Base-by-base conservation (phyloP, 805 yeast species). In the Kluyveromyces wickerhamii region DNA sequence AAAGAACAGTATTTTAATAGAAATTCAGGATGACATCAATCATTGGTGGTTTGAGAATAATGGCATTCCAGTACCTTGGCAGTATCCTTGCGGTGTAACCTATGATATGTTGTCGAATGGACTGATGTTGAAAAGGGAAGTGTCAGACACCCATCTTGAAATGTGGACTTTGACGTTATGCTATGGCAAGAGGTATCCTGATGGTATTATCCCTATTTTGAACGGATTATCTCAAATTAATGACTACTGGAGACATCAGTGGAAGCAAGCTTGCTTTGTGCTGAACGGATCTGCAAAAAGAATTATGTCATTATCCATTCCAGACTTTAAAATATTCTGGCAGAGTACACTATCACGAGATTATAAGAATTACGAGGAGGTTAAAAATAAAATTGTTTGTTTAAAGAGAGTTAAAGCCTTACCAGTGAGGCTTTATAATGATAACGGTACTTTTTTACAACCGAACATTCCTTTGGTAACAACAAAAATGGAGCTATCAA, bases 211-310 rank as follows among this genome's bases (percentile, higher is more conserved):
- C 10, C 65, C 73, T n/a, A 29, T 36, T 41, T 47, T 16, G 50
- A 65, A 9, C 74, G 38, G 66, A 58, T 29, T 27, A 4, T 37
- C 41, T 2, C 55, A 53, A 31, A 38, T 54, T 3, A 40, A 42
- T 29, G 71, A 67, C 33, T 67, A 72, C 32, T 78, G 92, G 79
- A 61, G 77, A 40, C 87, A 89, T 51, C 86, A 77, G 39, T 60
- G 86, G 52, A 89, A 92, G 49, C 96, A 89, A 50, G 71, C 86
- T 4, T 76, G 86, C 48, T 85, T 69, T 48, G 73, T 86, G 0
- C 54, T 82, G 23, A 75, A 79, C 43, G 95, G 95, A 0, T 71
- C 74, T n/a, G 69, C 95, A 5, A 85, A 81, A 41, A 69, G 76
- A 2, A 72, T 89, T n/a, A 81, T 89, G 94, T 67, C 67, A 17